Evolutionary conservation across 2,329 filamentous ascomycete genomes (phyloP).

Genomic region (Alternaria rosae): DNA sequence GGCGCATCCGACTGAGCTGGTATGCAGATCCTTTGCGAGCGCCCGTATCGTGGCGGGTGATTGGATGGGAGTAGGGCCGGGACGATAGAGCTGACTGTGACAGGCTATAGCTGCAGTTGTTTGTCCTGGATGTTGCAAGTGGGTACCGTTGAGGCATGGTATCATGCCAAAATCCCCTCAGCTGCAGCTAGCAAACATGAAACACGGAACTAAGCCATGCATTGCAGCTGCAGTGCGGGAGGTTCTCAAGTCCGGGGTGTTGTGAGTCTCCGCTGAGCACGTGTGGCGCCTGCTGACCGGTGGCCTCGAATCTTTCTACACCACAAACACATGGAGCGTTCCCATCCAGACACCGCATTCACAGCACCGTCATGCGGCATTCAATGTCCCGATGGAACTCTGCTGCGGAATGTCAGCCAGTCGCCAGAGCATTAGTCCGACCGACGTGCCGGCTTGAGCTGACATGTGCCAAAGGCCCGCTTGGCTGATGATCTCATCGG

Average conservation of each 20-base stretch:
- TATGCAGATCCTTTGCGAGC: conserved; percentile 1
- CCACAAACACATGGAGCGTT: neutral
- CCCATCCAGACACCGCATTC: neutral
- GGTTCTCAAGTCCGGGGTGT: neutral
- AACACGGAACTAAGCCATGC: conserved; percentile 5
- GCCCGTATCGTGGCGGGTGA: neutral
- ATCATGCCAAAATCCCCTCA: neutral
- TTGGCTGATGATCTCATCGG: conserved; percentile 36
- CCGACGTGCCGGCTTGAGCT: neutral
- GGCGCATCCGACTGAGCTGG: neutral
- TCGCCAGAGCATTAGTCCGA: neutral
- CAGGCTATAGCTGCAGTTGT: conserved; percentile 5
- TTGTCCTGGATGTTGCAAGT: conserved; percentile 9
- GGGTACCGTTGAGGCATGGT: conserved; percentile 2
- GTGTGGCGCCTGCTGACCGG: neutral
- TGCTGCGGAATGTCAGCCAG: neutral
- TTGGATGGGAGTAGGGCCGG: conserved; percentile 1
- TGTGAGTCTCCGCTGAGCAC: neutral
- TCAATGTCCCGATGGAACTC: neutral
- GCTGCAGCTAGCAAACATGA: conserved; percentile 1
- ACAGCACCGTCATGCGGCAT: neutral
- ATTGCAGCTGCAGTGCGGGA: neutral
- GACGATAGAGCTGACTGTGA: conserved; percentile 1
- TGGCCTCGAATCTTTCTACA: neutral
- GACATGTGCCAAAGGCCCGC: conserved; percentile 12